Evolutionary conservation across 2,329 filamentous ascomycete genomes (phyloP).

Genomic region (Paecilomyces sp.): DNA sequence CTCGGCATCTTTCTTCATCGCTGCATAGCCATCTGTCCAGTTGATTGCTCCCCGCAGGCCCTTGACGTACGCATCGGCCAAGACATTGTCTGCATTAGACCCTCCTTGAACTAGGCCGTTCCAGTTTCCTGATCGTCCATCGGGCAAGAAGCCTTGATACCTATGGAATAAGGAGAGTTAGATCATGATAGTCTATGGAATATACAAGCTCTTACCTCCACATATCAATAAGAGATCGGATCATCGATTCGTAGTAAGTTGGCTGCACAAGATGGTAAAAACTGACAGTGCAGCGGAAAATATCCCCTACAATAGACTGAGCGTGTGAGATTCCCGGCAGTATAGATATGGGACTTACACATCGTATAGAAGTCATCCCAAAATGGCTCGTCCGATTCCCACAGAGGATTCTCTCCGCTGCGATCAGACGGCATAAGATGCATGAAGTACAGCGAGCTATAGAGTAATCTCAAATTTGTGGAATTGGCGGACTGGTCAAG

Average conservation of each 20-base stretch:
- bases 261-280: constrained; percentile 62
- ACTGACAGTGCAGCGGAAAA: constrained; percentile 59
- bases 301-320: constrained; percentile 45
- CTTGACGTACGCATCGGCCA: constrained; percentile 67
- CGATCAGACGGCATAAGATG: constrained; percentile 62
- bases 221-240: constrained; percentile 61
- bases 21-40: constrained; percentile 57
- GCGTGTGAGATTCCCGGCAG: neutral
- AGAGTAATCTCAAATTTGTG: constrained; percentile 21
- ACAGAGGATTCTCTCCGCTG: constrained; percentile 63
- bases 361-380: constrained; percentile 64
- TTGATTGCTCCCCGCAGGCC: constrained; percentile 56
- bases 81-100: constrained; percentile 63
- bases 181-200: neutral
- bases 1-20: constrained; percentile 63
- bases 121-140: constrained; percentile 60
- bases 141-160: constrained; percentile 53
- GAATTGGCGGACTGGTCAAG: constrained; percentile 23
- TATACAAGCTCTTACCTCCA: constrained; percentile 44
- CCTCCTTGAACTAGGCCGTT: constrained; percentile 59
- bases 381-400: constrained; percentile 58
- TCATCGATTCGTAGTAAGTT: constrained; percentile 55
- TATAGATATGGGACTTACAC: constrained; percentile 20
- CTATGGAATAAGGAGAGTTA: constrained; percentile 1
- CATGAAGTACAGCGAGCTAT: constrained; percentile 52